These are phyloP conservation scores for Neurospora crassa DNA, from an alignment of 2,329 filamentous ascomycete genomes.

Conservation along the genomic window DNA sequence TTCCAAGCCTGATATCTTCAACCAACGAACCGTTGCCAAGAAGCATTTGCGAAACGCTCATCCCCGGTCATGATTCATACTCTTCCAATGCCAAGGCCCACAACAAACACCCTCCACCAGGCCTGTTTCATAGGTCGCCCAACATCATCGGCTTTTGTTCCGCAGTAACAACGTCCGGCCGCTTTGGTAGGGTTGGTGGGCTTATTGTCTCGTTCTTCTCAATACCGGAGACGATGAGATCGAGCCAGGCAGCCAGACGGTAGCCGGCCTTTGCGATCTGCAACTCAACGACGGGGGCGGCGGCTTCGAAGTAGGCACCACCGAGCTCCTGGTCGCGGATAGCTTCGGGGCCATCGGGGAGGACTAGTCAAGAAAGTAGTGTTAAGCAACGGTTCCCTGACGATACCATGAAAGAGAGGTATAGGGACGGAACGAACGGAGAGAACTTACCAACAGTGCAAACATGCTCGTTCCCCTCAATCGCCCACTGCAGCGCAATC, in stretches of 20 bases:
- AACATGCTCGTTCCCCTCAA: conserved; percentile 52
- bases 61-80: background rate
- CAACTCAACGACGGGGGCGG: conserved; percentile 53
- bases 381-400: conserved; percentile 13
- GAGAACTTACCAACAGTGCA: conserved; percentile 48
- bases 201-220: background rate
- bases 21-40: background rate
- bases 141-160: background rate
- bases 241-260: conserved; percentile 58
- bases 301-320: conserved; percentile 53
- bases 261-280: conserved; percentile 61
- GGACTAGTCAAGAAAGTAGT: conserved; percentile 30
- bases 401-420: background rate
- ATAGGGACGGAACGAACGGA: background rate
- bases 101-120: background rate
- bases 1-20: background rate
- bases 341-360: conserved; percentile 50
- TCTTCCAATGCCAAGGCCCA: background rate
- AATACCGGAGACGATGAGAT: conserved; percentile 41
- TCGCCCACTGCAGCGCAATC: conserved; percentile 55
- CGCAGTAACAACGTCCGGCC: background rate
- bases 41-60: background rate
- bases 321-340: conserved; percentile 52
- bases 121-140: background rate
- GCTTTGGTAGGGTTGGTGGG: background rate